A percentile compares a stretch with the other conserved stretches of the same genome.
Conservation (phyloP, 192 early-diverging fungal genomes). For the Endogone sp. region DNA sequence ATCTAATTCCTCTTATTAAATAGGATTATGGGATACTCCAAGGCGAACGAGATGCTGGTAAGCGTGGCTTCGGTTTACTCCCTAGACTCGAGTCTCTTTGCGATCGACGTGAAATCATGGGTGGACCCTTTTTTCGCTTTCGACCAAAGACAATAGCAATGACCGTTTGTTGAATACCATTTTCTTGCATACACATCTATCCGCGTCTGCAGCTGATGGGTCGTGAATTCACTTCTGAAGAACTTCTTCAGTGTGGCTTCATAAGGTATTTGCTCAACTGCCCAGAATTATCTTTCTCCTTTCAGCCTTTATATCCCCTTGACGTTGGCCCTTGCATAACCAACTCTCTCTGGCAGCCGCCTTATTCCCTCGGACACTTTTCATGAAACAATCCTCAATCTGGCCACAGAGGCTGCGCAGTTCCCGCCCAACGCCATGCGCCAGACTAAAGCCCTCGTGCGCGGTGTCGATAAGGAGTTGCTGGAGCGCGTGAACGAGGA, state of each 20-base stretch:
- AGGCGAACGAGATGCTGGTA: slow-evolving; percentile 68
- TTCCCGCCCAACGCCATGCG: slow-evolving; percentile 53
- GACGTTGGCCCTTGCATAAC: too few species aligned
- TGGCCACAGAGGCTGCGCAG: slow-evolving; percentile 46
- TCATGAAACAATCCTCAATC: slow-evolving; percentile 37
- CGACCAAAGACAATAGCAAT: too few species aligned
- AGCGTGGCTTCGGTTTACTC: slow-evolving; percentile 3
- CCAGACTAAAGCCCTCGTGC: slow-evolving; percentile 52
- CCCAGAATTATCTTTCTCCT: background rate
- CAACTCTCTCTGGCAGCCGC: too few species aligned
- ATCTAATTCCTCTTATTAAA: too few species aligned
- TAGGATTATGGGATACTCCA: slow-evolving; percentile 56
- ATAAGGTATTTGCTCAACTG: background rate
- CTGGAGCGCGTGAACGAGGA: slow-evolving; percentile 44
- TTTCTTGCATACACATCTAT: background rate
- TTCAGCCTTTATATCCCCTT: background rate
- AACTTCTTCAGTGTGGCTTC: slow-evolving; percentile 56
- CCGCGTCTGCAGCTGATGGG: slow-evolving; percentile 41
- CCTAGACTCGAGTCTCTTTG: background rate
- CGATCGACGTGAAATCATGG: too few species aligned
- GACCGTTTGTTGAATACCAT: too few species aligned
- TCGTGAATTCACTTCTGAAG: slow-evolving; percentile 43
- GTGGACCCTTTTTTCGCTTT: too few species aligned
- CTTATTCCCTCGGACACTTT: slow-evolving; percentile 50
- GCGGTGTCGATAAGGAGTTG: slow-evolving; percentile 35